Conservation (phyloP, 2,329 filamentous ascomycete species). For the Colletotrichum scovillei region DNA sequence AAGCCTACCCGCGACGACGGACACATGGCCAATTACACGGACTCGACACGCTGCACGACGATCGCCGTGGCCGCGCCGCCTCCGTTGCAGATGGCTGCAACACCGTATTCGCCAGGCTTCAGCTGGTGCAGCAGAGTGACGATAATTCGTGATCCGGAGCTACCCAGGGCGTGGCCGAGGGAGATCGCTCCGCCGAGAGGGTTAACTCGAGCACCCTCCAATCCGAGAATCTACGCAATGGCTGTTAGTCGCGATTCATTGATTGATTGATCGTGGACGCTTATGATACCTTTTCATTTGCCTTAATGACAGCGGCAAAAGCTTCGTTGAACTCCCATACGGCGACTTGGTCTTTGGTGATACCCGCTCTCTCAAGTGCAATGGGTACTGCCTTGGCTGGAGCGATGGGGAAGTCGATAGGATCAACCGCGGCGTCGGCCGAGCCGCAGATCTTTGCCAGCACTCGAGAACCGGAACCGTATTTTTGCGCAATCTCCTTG, state of each 20-base stretch:
- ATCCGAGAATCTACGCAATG: constrained; percentile 74
- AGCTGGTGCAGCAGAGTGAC: constrained; percentile 92
- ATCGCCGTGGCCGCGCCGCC: constrained; percentile 92
- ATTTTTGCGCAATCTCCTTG: constrained; percentile 83
- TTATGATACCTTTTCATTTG: constrained; percentile 80
- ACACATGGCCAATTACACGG: constrained; percentile 51
- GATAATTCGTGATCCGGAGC: constrained; percentile 91
- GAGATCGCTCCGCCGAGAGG: constrained; percentile 92
- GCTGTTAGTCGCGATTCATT: constrained; percentile 25
- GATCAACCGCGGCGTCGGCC: constrained; percentile 89
- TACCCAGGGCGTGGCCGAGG: constrained; percentile 90
- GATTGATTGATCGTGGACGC: neutral
- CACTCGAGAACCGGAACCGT: constrained; percentile 80
- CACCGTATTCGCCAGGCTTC: constrained; percentile 91
- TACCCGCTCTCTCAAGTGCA: constrained; percentile 87
- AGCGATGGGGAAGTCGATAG: constrained; percentile 94
- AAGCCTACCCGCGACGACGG: neutral
- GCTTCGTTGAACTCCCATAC: constrained; percentile 99
- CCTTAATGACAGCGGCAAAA: constrained; percentile 94
- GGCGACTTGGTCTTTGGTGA: constrained; percentile 90
- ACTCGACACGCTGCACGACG: constrained; percentile 85
- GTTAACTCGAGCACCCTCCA: constrained; percentile 85
- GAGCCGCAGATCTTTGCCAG: constrained; percentile 88
- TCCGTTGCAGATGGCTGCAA: constrained; percentile 96
- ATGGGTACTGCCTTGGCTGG: constrained; percentile 93